Evolutionary conservation across 179 eudicot species (phyloP).

Genomic region (Pouteria campechiana): DNA sequence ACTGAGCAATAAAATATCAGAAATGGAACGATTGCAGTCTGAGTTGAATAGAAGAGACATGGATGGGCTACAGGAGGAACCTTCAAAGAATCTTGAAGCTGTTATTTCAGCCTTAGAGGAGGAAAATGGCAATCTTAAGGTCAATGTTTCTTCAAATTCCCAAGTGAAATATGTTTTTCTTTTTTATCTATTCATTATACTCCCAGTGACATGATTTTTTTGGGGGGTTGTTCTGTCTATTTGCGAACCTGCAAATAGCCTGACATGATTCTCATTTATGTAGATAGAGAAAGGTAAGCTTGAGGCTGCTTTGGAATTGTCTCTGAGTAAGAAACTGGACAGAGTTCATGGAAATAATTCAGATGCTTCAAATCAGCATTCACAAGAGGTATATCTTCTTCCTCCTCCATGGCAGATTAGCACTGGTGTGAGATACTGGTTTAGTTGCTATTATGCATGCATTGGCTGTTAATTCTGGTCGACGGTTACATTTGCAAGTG

Average conservation of each 20-base stretch:
- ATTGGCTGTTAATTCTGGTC: no score
- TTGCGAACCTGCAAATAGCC: constrained; percentile 1
- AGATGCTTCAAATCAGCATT: constrained; percentile 14
- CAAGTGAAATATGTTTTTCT: no score
- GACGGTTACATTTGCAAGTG: no score
- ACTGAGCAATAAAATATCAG: constrained; percentile 45
- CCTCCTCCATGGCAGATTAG: no score
- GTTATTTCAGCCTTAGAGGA: constrained; percentile 46
- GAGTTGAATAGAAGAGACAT: constrained; percentile 47
- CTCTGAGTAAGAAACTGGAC: constrained; percentile 9
- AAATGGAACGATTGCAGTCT: constrained; percentile 48
- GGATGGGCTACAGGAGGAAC: no score
- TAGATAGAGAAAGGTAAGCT: constrained; percentile 68
- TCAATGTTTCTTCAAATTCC: constrained; percentile 9
- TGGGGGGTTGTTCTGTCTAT: background rate
- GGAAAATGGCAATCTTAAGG: constrained; percentile 70
- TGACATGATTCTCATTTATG: constrained; percentile 5
- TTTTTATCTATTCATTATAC: no score
- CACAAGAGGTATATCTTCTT: no score
- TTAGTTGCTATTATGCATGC: background rate
- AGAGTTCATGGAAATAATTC: constrained; percentile 2
- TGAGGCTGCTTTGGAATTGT: constrained; percentile 40
- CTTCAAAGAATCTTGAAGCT: constrained; percentile 25
- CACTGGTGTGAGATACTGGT: background rate
- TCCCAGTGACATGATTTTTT: no score